Conservation (phyloP, 139 green algal genomes). For the Zygnema circumcarinatum region DNA sequence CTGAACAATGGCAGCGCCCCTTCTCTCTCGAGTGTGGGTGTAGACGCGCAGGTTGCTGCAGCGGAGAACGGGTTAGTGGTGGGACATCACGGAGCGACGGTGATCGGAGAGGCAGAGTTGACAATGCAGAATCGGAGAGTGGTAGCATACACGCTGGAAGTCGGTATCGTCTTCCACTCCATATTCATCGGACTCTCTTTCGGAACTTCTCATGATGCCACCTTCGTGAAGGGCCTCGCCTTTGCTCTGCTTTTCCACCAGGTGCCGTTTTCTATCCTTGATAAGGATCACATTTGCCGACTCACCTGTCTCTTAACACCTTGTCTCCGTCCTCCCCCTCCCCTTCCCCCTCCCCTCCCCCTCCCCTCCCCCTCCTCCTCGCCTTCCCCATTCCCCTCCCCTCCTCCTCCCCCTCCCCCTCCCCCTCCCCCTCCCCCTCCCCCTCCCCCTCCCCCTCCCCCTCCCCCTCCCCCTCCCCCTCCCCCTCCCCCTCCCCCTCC, state of each 20-base stretch:
- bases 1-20: not conserved
- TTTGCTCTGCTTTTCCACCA: slow-evolving; percentile 60
- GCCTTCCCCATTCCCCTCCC: not conserved
- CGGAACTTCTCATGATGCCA: slow-evolving; percentile 8
- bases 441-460: slow-evolving; percentile 4
- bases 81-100: too few relatives aligned
- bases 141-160: slow-evolving; percentile 51
- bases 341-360: not conserved
- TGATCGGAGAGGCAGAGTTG: too few relatives aligned
- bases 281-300: too few relatives aligned
- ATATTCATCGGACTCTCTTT: slow-evolving; percentile 56
- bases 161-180: slow-evolving; percentile 58
- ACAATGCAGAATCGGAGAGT: slow-evolving; percentile 1
- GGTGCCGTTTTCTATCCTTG: too few relatives aligned
- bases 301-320: not conserved
- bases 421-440: slow-evolving; percentile 4
- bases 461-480: slow-evolving; percentile 1
- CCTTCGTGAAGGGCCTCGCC: not conserved
- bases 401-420: not conserved
- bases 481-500: slow-evolving; percentile 1
- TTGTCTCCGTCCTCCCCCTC: not conserved
- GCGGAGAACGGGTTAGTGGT: too few relatives aligned
- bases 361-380: not conserved
- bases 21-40: not conserved
- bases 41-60: not conserved